Conservation (phyloP, 371 early-diverging fungal genomes). For the Sporodiniella umbellata region DNA sequence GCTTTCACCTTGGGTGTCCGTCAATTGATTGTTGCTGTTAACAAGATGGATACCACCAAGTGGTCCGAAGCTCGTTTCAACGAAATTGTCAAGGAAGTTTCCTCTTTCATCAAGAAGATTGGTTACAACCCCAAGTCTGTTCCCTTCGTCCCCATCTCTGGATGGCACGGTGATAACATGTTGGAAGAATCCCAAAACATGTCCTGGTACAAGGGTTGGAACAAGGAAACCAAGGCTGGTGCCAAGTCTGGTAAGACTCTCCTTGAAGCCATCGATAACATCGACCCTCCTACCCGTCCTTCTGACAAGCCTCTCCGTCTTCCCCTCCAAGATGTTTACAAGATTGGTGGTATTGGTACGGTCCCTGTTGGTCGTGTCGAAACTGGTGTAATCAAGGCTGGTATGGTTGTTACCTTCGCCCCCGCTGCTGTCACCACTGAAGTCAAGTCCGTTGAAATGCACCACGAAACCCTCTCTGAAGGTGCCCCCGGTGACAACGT, state of each 20-base stretch:
- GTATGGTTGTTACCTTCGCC: constrained; percentile 91
- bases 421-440: constrained; percentile 87
- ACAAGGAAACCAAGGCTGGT: constrained; percentile 78
- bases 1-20: constrained; percentile 95
- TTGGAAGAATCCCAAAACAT: constrained; percentile 80
- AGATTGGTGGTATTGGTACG: constrained; percentile 96
- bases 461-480: constrained; percentile 90
- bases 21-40: constrained; percentile 95
- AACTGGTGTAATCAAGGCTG: constrained; percentile 88
- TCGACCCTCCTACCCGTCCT: constrained; percentile 89
- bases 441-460: constrained; percentile 98
- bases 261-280: constrained; percentile 90
- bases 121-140: constrained; percentile 87
- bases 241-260: constrained; percentile 82
- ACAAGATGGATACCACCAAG: constrained; percentile 97
- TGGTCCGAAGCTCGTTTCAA: constrained; percentile 86
- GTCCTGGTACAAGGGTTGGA: constrained; percentile 92
- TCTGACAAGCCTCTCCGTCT: constrained; percentile 96
- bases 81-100: constrained; percentile 84
- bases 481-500: constrained; percentile 97
- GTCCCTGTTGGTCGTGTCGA: constrained; percentile 97
- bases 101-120: constrained; percentile 89
- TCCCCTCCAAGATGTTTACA: constrained; percentile 96
- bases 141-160: constrained; percentile 94
- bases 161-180: constrained; percentile 95